A percentile compares a stretch with the other conserved stretches of the same genome.
Evolutionary conservation across 2,329 filamentous ascomycete genomes (phyloP).

Genomic region (Monosporascus sp.): DNA sequence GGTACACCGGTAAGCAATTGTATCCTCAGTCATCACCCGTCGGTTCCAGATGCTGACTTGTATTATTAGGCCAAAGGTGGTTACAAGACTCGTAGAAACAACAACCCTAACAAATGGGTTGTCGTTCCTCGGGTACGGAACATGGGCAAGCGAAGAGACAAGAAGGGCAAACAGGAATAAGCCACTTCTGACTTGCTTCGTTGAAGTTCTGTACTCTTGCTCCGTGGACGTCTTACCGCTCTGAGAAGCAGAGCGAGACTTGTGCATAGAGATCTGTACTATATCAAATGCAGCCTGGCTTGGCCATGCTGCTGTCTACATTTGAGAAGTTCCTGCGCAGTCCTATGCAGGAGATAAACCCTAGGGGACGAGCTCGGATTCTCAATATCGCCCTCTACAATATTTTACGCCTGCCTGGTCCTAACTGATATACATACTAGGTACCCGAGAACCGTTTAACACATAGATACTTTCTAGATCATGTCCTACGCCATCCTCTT

Average conservation of each 20-base stretch:
- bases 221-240: constrained; percentile 25
- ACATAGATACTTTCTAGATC: too few relatives aligned
- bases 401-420: too few relatives aligned
- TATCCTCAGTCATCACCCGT: constrained; percentile 1
- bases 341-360: background rate
- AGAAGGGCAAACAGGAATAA: constrained; percentile 37
- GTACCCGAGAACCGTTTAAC: too few relatives aligned
- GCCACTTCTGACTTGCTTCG: constrained; percentile 2
- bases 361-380: background rate
- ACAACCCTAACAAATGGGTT: constrained; percentile 88
- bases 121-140: constrained; percentile 80
- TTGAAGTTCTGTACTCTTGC: constrained; percentile 12
- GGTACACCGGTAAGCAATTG: constrained; percentile 73
- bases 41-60: constrained; percentile 23
- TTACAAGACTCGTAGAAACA: constrained; percentile 86
- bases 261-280: constrained; percentile 24
- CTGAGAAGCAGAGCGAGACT: constrained; percentile 14
- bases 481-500: too few relatives aligned
- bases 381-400: too few relatives aligned
- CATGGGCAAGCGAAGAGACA: constrained; percentile 79
- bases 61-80: constrained; percentile 64
- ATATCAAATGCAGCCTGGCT: constrained; percentile 11
- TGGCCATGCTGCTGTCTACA: background rate
- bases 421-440: too few relatives aligned
- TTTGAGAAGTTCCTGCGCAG: background rate